Percentiles rank a stretch among this genome's conserved stretches.
phyloP scores from a whole-genome alignment of 73 alveolate genomes.

The Symbiodinium natans region DNA sequence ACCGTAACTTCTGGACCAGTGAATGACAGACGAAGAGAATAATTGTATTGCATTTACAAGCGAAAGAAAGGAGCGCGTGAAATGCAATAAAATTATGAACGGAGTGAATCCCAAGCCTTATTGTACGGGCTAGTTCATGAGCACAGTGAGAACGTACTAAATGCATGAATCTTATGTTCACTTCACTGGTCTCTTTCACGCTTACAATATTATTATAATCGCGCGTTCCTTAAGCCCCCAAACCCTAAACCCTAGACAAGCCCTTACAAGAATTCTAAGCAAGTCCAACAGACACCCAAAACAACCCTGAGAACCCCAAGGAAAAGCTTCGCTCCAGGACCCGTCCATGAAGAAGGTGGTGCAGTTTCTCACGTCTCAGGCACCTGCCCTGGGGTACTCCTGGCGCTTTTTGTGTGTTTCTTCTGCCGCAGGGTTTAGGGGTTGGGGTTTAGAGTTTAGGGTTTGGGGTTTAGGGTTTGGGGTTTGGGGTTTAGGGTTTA shows the following conservation, averaged over 20 bases:
- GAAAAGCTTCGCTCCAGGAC: conserved; percentile 13
- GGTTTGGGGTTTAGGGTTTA: background rate
- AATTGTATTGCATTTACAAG: no score
- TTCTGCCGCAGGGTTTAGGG: background rate
- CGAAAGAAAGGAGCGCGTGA: no score
- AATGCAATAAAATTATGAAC: no score
- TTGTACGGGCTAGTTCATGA: no score
- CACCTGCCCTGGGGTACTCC: conserved; percentile 1
- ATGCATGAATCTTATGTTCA: no score
- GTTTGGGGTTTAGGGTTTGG: background rate
- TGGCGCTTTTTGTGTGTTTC: no score
- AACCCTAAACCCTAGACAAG: background rate
- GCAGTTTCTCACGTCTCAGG: conserved; percentile 18
- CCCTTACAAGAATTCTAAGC: background rate
- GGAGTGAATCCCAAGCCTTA: no score
- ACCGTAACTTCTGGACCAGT: no score
- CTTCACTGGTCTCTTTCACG: no score
- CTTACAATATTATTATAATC: no score
- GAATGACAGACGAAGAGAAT: no score
- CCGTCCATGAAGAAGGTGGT: conserved; percentile 67
- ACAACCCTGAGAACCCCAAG: background rate
- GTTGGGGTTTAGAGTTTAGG: background rate
- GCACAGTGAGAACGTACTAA: no score
- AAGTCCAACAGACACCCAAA: background rate
- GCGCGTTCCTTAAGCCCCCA: background rate